Evolutionary conservation across 2,329 filamentous ascomycete species (phyloP).

Genomic region (Myriosclerotinia scirpicola): DNA sequence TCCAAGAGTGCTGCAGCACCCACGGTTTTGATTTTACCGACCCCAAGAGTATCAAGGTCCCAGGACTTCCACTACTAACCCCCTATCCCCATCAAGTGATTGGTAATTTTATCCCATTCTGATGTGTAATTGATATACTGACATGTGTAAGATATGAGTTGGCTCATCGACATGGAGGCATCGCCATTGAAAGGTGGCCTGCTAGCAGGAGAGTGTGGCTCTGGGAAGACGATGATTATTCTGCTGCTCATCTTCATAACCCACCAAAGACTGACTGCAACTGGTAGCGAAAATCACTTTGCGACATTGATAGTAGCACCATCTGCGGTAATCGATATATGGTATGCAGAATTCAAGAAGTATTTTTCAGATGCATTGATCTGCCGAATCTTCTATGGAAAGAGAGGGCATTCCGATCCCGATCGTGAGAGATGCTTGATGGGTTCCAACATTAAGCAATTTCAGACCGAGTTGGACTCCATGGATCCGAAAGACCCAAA

Average conservation of each 20-base stretch:
- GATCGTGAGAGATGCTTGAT: neutral
- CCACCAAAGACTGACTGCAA: neutral
- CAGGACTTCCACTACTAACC: neutral
- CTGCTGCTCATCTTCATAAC: neutral
- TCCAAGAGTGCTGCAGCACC: too few relatives aligned
- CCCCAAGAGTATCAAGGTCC: neutral
- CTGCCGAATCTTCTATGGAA: neutral
- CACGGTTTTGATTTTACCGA: neutral
- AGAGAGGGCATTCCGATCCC: neutral
- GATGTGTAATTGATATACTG: neutral
- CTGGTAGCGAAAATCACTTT: neutral
- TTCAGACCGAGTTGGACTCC: neutral
- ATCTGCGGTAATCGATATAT: neutral
- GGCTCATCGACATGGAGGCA: neutral
- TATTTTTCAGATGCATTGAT: neutral
- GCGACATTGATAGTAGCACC: neutral
- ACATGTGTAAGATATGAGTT: neutral
- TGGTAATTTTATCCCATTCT: too few relatives aligned
- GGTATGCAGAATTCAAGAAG: neutral
- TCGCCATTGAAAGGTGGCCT: neutral
- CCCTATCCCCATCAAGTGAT: neutral
- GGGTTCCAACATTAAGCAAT: neutral
- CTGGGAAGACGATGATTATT: neutral
- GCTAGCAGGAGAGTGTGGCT: neutral
- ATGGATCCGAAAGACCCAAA: neutral